Base-by-base conservation (phyloP, 768 basidiomycete genomes). In the Lentinula lateritia region DNA sequence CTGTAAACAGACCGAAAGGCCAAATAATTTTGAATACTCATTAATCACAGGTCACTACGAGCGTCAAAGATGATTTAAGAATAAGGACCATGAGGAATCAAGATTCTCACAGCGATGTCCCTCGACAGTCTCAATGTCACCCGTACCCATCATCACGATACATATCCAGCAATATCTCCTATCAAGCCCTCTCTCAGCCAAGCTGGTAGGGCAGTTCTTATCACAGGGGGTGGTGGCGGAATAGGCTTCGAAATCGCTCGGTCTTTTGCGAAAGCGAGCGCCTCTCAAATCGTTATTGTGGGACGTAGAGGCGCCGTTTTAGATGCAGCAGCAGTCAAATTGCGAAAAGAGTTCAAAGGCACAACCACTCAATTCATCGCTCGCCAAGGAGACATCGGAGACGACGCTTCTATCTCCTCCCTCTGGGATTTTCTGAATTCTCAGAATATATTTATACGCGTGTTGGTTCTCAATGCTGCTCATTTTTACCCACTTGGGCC, bases 201-300 rank as follows among this genome's bases (percentile, higher is more conserved):
- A 20, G 38, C 55, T 43, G 55, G 55, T 15, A 56, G 15, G 8
- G 43, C 41, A 10, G 15, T 56, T 23, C 41, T 56, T 10, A 56
- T 56, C 39, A 56, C 55, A 5, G 55, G 41, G 12, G 55, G 55
- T 23, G 55, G 55, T 41, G 20, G 55, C 13, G 55, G 55, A 5
- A 56, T 56, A 41, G 55, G 55, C 16, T 56, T 56, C 20, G 55
- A 56, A 32, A 56, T 56, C 20, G 55, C 55, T 10, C 55, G 41
- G 10, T 56, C 55, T 32, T 56, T 56, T 15, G 42, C 55, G 2
- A 56, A 43, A 23, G 55, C 55, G 20, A 10, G n/a, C 6, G 55
- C 55, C 12, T 42, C 55, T 16, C 43, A 20, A 12, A 43, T 56
- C 15, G 20, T 42, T n/a, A 43, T 56, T 23, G 41, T 56, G 10